Evolutionary conservation across 805 yeast genomes (phyloP).

Genomic region (Wickerhamiella musiphila): DNA sequence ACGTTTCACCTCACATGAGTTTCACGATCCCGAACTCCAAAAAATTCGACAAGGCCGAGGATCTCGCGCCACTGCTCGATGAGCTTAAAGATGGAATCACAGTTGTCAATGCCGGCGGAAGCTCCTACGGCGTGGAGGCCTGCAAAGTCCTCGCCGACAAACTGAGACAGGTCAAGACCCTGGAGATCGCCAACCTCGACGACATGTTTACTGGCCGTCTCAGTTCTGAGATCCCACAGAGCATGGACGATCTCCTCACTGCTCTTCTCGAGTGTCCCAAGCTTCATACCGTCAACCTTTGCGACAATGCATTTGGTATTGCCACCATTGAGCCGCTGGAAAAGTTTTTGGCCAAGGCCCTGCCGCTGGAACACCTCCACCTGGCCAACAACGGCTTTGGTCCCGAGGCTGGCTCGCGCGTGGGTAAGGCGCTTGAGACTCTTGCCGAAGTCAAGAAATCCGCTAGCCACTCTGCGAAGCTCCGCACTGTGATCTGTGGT

Average conservation of each 20-base stretch:
- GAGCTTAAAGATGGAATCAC: slow-evolving; percentile 33
- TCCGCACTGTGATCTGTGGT: slow-evolving; percentile 78
- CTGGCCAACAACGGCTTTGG: slow-evolving; percentile 96
- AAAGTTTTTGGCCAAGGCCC: slow-evolving; percentile 53
- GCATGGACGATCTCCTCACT: slow-evolving; percentile 56
- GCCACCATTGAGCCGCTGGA: slow-evolving; percentile 87
- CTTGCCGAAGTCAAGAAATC: slow-evolving; percentile 47
- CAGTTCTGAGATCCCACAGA: slow-evolving; percentile 82
- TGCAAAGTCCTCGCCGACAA: slow-evolving; percentile 51
- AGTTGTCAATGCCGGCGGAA: slow-evolving; percentile 72
- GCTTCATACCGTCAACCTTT: slow-evolving; percentile 57
- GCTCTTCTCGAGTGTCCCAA: slow-evolving; percentile 53
- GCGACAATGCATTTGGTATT: slow-evolving; percentile 94
- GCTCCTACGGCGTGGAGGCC: slow-evolving; percentile 86
- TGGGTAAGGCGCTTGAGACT: slow-evolving; percentile 68
- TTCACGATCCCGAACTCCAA: slow-evolving; percentile 8
- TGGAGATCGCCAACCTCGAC: slow-evolving; percentile 58
- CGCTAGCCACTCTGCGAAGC: slow-evolving; percentile 32
- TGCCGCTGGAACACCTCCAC: slow-evolving; percentile 68
- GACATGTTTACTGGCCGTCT: slow-evolving; percentile 91
- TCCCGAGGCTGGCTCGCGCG: slow-evolving; percentile 90
- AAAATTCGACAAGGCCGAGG: slow-evolving; percentile 56
- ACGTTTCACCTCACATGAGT: too few relatives aligned
- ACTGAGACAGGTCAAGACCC: slow-evolving; percentile 25
- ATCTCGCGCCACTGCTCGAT: slow-evolving; percentile 51